phyloP scores from a whole-genome alignment of 1,139 yeast species.

The Yamadazyma kanchanaburiensis region DNA sequence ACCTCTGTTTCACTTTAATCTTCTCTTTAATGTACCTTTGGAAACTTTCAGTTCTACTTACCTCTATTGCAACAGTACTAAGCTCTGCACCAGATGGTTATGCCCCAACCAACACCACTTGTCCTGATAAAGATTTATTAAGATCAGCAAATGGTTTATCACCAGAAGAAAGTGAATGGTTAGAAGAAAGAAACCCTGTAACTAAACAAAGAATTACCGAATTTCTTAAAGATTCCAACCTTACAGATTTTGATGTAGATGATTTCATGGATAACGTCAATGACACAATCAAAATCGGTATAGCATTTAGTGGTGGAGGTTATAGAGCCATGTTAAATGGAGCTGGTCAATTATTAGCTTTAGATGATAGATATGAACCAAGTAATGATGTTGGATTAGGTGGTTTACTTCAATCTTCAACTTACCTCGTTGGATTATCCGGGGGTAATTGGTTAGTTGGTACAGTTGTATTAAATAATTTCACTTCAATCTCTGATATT shows the following conservation, averaged over 20 bases:
- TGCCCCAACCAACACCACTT: slow-evolving; percentile 62
- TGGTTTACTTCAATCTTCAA: slow-evolving; percentile 69
- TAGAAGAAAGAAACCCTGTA: slow-evolving; percentile 49
- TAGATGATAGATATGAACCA: slow-evolving; percentile 27
- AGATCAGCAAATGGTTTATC: slow-evolving; percentile 31
- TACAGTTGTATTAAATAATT: slow-evolving; percentile 75
- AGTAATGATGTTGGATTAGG: slow-evolving; percentile 57
- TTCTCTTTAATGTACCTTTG: too few relatives aligned
- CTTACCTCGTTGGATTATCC: slow-evolving; percentile 75
- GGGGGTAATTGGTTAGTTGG: slow-evolving; percentile 91
- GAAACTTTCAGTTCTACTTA: neutral
- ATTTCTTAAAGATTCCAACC: slow-evolving; percentile 58
- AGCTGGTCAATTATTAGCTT: slow-evolving; percentile 41
- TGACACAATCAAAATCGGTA: slow-evolving; percentile 35
- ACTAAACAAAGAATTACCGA: slow-evolving; percentile 55
- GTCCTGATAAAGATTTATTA: slow-evolving; percentile 40
- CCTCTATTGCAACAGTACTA: neutral
- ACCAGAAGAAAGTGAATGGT: slow-evolving; percentile 38
- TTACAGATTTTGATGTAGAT: slow-evolving; percentile 61
- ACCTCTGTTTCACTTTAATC: too few relatives aligned
- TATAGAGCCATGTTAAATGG: slow-evolving; percentile 46
- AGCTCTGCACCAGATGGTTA: slow-evolving; percentile 55
- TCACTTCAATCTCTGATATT: slow-evolving; percentile 67
- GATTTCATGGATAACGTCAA: slow-evolving; percentile 39
- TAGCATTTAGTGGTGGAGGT: slow-evolving; percentile 47